Evolutionary conservation across 2,329 filamentous ascomycete species (phyloP), one percentile per base, ranked within the genome.

Genomic region (Amauroascus niger): DNA sequence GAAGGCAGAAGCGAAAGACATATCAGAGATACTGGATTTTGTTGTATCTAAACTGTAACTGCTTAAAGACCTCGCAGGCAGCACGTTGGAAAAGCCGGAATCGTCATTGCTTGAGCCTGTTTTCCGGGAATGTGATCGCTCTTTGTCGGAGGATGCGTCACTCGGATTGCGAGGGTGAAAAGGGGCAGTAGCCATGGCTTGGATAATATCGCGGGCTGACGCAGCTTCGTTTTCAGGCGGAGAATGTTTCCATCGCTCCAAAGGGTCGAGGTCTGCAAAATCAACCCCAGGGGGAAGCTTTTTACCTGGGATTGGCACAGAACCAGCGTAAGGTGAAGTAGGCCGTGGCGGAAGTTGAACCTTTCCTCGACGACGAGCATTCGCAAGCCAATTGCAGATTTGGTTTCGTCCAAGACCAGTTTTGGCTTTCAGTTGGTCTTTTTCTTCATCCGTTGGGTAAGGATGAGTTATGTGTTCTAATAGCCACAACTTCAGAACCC

Each of bases 301-400:
- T 73, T 62, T 77, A 49, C 61, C 73, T 9, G 88, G 86, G 53
- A 95, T 90, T 58, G 90, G 82, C 57, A 95, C 83, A 4, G 83
- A 80, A 24, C 81, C 78, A 44, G 84, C 72, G 60, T 84, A 80
- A 0, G 88, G 86, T 3, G 87, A 90, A 16, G 78, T 81, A 28
- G 80, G 82, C 58, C 84, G 78, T 45, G 81, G 81, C 1, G 62
- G 57, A 55, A 80, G 75, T 46, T 83, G 80, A 52, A 86, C 82
- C 72, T 95, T 95, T 62, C 87, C 84, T 58, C 89, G 79, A 54
- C 89, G 81, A 41, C 89, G 82, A 54, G 88, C 88, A 68, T 95
- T 95, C 55, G 89, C 89, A 45, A 95, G 80, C 89, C 89, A 95
- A 66, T 94, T 95, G 9, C 84, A 84, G 61, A 95, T 91, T 64